Conservation (phyloP, 495 filamentous ascomycete genomes). For the Hypoxylon intermedium region DNA sequence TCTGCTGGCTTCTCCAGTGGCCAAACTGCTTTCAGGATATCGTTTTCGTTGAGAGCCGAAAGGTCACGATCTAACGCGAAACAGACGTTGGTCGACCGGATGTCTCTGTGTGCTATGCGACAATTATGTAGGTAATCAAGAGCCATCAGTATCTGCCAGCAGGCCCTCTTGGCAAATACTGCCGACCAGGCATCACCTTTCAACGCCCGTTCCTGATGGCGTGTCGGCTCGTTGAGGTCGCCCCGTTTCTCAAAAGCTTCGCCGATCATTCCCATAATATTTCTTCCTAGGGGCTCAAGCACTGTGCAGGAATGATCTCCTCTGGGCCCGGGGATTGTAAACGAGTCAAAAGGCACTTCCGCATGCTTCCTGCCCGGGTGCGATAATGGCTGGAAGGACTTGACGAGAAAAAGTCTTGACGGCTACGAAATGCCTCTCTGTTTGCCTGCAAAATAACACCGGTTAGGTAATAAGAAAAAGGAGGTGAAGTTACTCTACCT, state of each 20-base stretch:
- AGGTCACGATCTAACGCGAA: neutral
- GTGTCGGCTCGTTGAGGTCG: neutral
- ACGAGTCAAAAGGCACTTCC: neutral
- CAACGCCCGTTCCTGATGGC: neutral
- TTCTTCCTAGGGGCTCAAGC: neutral
- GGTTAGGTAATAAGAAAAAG: neutral
- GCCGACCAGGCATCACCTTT: neutral
- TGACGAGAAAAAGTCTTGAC: conserved; percentile 1
- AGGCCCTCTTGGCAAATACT: conserved; percentile 2
- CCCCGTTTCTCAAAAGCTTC: neutral
- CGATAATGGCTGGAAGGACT: neutral
- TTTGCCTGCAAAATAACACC: neutral
- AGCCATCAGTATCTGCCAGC: neutral
- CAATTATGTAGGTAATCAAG: neutral
- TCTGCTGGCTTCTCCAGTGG: neutral
- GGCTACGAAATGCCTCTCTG: conserved; percentile 3
- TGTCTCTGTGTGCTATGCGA: neutral
- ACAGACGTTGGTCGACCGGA: neutral
- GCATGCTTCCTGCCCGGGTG: neutral
- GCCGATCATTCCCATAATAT: neutral
- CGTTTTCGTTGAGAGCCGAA: conserved; percentile 3
- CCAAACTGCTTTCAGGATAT: neutral
- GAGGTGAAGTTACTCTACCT: neutral
- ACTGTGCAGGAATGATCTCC: conserved; percentile 5
- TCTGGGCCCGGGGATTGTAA: conserved; percentile 2